Conservation (phyloP, 2,329 filamentous ascomycete species). For the Exophiala xenobiotica region DNA sequence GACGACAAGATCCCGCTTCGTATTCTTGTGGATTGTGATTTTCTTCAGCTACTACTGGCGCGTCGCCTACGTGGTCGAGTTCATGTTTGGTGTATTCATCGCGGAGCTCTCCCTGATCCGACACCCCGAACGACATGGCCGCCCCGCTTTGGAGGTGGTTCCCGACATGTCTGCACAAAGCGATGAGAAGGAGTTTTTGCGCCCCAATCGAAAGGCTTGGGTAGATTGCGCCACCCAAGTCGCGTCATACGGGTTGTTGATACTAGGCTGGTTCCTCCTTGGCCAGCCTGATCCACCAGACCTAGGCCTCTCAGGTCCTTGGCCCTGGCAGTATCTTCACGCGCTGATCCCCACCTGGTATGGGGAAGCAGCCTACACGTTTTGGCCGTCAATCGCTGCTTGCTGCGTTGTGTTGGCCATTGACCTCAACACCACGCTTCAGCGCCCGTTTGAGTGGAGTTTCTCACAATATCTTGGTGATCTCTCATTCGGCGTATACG, state of each 20-base stretch:
- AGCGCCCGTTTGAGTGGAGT: slow-evolving; percentile 42
- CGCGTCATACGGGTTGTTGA: not conserved
- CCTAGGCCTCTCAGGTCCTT: slow-evolving; percentile 1
- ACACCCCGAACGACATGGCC: not conserved
- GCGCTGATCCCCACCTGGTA: slow-evolving; percentile 38
- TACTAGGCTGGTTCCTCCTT: slow-evolving; percentile 9
- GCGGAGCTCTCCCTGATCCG: not conserved
- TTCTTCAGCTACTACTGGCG: not conserved
- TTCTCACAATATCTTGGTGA: slow-evolving; percentile 49
- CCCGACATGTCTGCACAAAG: too few species aligned
- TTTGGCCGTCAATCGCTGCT: slow-evolving; percentile 44
- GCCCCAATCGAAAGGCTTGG: not conserved
- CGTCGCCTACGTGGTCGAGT: slow-evolving; percentile 1
- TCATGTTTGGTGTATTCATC: slow-evolving; percentile 1
- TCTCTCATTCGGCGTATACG: slow-evolving; percentile 49
- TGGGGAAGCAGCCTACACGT: slow-evolving; percentile 44
- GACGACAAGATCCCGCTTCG: not conserved
- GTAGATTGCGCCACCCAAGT: slow-evolving; percentile 1
- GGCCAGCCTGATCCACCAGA: slow-evolving; percentile 11
- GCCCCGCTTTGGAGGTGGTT: not conserved
- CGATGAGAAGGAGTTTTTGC: not conserved
- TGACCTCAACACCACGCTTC: slow-evolving; percentile 42
- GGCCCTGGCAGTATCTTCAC: slow-evolving; percentile 39
- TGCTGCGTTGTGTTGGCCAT: slow-evolving; percentile 43
- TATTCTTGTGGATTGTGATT: not conserved